Percentiles rank a stretch among this genome's conserved stretches.
Evolutionary conservation across 208 protist species (phyloP).

Genomic region (Trypanosomatidae sp.): DNA sequence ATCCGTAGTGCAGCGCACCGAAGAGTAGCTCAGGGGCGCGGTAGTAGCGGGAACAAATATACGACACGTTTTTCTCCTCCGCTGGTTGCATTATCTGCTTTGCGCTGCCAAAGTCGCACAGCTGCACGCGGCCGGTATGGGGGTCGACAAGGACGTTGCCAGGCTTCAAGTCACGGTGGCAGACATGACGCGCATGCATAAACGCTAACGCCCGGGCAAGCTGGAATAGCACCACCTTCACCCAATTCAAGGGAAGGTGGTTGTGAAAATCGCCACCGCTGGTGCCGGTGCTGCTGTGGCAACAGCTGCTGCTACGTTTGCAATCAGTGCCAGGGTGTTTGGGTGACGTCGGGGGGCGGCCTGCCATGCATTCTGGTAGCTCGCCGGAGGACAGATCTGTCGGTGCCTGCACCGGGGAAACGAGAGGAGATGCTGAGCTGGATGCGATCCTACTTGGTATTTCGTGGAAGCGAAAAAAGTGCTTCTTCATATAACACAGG

Average conservation of each 20-base stretch:
- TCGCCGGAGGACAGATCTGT: background rate
- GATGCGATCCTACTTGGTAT: constrained; percentile 29
- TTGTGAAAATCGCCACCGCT: background rate
- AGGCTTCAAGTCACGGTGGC: constrained; percentile 92
- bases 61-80: constrained; percentile 77
- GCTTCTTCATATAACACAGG: constrained; percentile 90
- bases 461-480: constrained; percentile 65
- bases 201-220: constrained; percentile 96
- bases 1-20: constrained; percentile 84
- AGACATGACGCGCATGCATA: constrained; percentile 70
- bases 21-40: constrained; percentile 95
- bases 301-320: background rate
- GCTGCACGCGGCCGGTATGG: constrained; percentile 64
- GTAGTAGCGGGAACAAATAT: constrained; percentile 96
- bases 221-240: constrained; percentile 96
- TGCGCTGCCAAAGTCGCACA: constrained; percentile 92
- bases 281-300: background rate
- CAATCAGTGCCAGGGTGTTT: background rate
- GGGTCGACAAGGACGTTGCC: constrained; percentile 86
- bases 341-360: constrained; percentile 1
- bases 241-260: constrained; percentile 29
- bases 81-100: constrained; percentile 58
- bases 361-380: background rate
- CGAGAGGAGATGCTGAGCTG: background rate
- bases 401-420: background rate